These are phyloP conservation scores for Cudoniella acicularis DNA, from an alignment of 495 filamentous ascomycete species.

Conservation along the genomic window DNA sequence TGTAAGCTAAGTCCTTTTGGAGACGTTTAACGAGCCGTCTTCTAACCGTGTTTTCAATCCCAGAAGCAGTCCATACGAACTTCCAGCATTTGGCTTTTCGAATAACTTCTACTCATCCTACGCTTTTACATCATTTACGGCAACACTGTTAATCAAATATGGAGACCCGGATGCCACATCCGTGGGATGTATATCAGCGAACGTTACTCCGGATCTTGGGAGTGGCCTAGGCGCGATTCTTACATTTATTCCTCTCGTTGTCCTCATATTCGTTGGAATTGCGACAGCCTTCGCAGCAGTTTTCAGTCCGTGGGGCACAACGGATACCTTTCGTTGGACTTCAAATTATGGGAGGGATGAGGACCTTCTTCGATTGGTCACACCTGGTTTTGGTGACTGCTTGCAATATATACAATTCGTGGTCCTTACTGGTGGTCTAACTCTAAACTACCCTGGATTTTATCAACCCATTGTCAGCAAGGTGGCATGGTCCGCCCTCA, in stretches of 20 bases:
- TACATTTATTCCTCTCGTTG: constrained; percentile 72
- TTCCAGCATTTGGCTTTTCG: constrained; percentile 69
- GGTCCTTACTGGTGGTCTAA: constrained; percentile 79
- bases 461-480: constrained; percentile 89
- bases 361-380: constrained; percentile 87
- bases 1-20: constrained; percentile 15
- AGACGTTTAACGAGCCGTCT: background rate
- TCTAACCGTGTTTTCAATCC: constrained; percentile 1
- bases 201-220: constrained; percentile 78
- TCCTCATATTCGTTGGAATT: constrained; percentile 74
- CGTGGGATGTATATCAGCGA: constrained; percentile 75
- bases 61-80: constrained; percentile 47
- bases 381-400: constrained; percentile 94
- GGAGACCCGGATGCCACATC: constrained; percentile 59
- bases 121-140: constrained; percentile 74
- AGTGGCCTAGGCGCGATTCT: constrained; percentile 58
- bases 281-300: constrained; percentile 80
- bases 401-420: constrained; percentile 96
- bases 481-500: constrained; percentile 79
- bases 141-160: constrained; percentile 66
- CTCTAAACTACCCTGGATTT: constrained; percentile 87
- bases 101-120: constrained; percentile 79
- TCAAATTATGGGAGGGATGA: constrained; percentile 95
- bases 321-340: constrained; percentile 86
- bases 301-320: constrained; percentile 90